Evolutionary conservation across 2,329 filamentous ascomycete species (phyloP).

Genomic region (Graphiopsis chlorocephala): DNA sequence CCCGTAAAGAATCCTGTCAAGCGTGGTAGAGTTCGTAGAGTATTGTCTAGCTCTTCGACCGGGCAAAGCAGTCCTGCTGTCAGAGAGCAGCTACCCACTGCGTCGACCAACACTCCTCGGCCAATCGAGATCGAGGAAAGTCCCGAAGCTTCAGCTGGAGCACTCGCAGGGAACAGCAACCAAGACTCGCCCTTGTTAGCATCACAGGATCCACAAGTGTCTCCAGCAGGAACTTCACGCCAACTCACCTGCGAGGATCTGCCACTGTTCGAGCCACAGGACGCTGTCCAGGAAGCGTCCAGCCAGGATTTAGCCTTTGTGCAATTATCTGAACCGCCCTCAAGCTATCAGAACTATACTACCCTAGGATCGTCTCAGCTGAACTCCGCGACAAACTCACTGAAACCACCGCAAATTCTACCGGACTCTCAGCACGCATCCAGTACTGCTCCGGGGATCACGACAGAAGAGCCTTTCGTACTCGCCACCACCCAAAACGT

Average conservation of each 20-base stretch:
- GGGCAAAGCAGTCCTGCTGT: background rate
- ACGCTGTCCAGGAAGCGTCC: background rate
- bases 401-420: background rate
- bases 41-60: background rate
- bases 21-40: background rate
- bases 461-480: background rate
- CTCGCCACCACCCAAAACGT: background rate
- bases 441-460: too few species aligned
- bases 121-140: conserved; percentile 28
- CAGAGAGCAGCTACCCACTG: background rate
- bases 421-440: background rate
- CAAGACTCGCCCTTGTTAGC: conserved; percentile 22
- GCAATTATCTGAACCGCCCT: conserved; percentile 26
- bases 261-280: conserved; percentile 18
- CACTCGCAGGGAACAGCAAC: background rate
- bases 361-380: conserved; percentile 1
- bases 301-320: conserved; percentile 17
- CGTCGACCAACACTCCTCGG: background rate
- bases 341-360: conserved; percentile 23
- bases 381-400: background rate
- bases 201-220: background rate
- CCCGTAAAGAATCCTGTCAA: background rate
- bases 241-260: conserved; percentile 16
- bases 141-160: conserved; percentile 18
- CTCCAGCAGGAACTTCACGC: background rate